These are phyloP conservation scores for Blastobotrys malaysiensis DNA, from an alignment of 1,139 yeast species.

Conservation along the genomic window DNA sequence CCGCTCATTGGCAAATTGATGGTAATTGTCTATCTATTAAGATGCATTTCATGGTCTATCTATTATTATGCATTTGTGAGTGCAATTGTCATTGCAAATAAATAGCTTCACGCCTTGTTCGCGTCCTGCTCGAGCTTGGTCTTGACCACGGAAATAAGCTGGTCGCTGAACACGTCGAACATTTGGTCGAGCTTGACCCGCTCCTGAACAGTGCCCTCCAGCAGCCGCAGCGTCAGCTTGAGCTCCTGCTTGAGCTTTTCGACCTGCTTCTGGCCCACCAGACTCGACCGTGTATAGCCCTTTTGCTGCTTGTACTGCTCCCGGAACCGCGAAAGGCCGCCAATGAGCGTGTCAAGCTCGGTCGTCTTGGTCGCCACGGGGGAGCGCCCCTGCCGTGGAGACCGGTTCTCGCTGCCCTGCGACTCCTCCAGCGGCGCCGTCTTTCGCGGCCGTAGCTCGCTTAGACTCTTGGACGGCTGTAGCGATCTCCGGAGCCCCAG, in stretches of 20 bases:
- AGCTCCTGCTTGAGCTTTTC: conserved; percentile 20
- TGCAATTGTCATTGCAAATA: too few relatives aligned
- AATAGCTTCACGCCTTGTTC: background rate
- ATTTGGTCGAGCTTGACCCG: conserved; percentile 13
- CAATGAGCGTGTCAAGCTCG: conserved; percentile 14
- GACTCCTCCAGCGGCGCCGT: background rate
- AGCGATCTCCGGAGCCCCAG: conserved; percentile 1
- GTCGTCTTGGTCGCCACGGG: background rate
- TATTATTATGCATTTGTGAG: too few relatives aligned
- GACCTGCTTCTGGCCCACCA: conserved; percentile 13
- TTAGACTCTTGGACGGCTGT: conserved; percentile 13
- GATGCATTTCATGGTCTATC: too few relatives aligned
- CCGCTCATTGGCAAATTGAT: too few relatives aligned
- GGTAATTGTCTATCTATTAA: too few relatives aligned
- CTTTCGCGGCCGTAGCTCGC: conserved; percentile 10
- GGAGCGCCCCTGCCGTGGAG: background rate
- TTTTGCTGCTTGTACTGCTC: conserved; percentile 14
- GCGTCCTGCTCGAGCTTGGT: conserved; percentile 6
- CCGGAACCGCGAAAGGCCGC: conserved; percentile 18
- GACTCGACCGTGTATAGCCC: background rate
- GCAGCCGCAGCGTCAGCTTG: conserved; percentile 17
- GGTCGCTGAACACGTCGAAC: conserved; percentile 24
- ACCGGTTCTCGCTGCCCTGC: background rate
- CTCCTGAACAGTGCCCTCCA: conserved; percentile 14
- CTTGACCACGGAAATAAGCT: conserved; percentile 18